Conservation (phyloP, 768 basidiomycete species). For the Hygrophorus pudorinus region DNA sequence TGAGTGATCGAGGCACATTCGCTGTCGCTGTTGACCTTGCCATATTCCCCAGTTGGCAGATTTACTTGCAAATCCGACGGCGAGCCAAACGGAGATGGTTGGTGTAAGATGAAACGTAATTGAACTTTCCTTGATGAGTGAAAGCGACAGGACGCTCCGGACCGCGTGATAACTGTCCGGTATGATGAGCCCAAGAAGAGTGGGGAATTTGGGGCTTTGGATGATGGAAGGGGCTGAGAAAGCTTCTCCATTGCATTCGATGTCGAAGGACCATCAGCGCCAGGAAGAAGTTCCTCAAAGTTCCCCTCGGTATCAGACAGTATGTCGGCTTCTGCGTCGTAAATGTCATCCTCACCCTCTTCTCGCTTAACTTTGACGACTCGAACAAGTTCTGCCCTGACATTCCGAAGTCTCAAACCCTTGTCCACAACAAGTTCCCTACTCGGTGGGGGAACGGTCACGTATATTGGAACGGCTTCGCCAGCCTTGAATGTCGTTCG, state of each 20-base stretch:
- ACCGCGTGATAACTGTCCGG: slow-evolving; percentile 59
- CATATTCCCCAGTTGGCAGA: slow-evolving; percentile 32
- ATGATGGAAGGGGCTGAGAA: slow-evolving; percentile 22
- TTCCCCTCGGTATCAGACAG: slow-evolving; percentile 12
- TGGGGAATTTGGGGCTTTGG: slow-evolving; percentile 31
- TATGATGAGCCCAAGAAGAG: slow-evolving; percentile 32
- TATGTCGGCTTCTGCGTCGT: slow-evolving; percentile 21
- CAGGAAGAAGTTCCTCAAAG: slow-evolving; percentile 11
- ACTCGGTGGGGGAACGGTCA: slow-evolving; percentile 69
- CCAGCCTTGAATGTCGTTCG: slow-evolving; percentile 60
- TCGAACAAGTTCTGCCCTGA: slow-evolving; percentile 71
- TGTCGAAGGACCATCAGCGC: slow-evolving; percentile 22
- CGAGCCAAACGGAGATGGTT: slow-evolving; percentile 39
- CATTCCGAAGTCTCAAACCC: slow-evolving; percentile 68
- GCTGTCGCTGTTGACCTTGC: slow-evolving; percentile 43
- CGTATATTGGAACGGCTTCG: slow-evolving; percentile 71
- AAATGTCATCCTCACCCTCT: slow-evolving; percentile 28
- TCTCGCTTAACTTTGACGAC: slow-evolving; percentile 45
- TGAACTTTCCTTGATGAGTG: slow-evolving; percentile 67
- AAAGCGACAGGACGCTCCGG: slow-evolving; percentile 89
- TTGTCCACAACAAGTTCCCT: slow-evolving; percentile 56
- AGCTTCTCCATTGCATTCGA: slow-evolving; percentile 19
- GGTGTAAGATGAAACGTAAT: slow-evolving; percentile 75
- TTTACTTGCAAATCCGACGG: slow-evolving; percentile 35
- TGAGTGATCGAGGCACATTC: slow-evolving; percentile 75